phyloP scores from a whole-genome alignment of 306 rosid genomes.

The Fagus crenata region DNA sequence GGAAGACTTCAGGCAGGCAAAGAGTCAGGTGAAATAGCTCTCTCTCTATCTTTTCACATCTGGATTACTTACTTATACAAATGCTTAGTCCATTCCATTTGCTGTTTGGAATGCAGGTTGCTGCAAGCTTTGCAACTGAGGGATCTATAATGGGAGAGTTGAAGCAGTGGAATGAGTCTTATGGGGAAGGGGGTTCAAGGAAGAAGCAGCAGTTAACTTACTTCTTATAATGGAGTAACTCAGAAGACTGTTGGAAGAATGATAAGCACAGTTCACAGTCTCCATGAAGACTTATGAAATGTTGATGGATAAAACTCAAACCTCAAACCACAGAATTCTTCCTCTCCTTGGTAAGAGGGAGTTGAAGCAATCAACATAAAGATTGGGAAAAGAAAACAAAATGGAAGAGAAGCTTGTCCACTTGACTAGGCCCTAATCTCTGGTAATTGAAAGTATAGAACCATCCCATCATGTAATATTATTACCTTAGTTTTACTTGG shows the following conservation, averaged over 20 bases:
- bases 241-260: not conserved
- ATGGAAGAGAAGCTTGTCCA: not conserved
- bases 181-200: constrained; percentile 93
- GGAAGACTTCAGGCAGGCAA: constrained; percentile 84
- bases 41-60: no score
- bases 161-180: constrained; percentile 86
- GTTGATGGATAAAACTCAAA: not conserved
- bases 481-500: not conserved
- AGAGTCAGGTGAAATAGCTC: constrained; percentile 58
- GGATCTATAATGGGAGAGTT: constrained; percentile 86
- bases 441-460: not conserved
- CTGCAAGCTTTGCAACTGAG: constrained; percentile 85
- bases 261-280: not conserved
- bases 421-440: not conserved
- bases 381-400: not conserved
- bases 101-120: constrained; percentile 51
- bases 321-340: not conserved
- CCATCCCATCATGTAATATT: not conserved
- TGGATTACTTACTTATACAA: not conserved
- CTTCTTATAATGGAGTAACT: constrained; percentile 55
- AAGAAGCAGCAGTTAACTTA: constrained; percentile 79
- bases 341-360: not conserved
- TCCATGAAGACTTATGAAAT: not conserved
- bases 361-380: not conserved
- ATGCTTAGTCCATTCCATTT: constrained; percentile 14